Evolutionary conservation across 768 basidiomycete genomes (phyloP).

Genomic region (Tricholoma flavovirens): DNA sequence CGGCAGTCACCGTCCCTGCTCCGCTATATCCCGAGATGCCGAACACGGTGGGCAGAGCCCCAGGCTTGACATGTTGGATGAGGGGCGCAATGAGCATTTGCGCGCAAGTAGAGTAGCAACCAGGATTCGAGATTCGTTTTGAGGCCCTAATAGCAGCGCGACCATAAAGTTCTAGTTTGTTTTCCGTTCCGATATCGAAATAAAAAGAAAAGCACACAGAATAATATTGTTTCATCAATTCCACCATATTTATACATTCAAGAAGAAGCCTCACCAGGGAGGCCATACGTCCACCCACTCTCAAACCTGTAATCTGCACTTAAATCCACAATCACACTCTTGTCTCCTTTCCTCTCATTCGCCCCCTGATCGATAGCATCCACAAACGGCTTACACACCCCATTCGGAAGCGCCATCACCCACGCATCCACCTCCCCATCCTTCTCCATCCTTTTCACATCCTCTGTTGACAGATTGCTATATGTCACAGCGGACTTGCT

Average conservation of each 20-base stretch:
- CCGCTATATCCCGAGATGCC: conserved; percentile 94
- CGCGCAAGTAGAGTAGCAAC: conserved; percentile 92
- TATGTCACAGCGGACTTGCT: conserved; percentile 70
- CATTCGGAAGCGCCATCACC: conserved; percentile 99
- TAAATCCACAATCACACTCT: conserved; percentile 85
- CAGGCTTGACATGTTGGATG: conserved; percentile 58
- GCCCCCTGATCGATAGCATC: conserved; percentile 85
- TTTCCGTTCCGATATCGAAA: conserved; percentile 9
- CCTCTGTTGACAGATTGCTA: conserved; percentile 69
- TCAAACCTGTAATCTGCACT: conserved; percentile 96
- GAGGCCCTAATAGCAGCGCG: conserved; percentile 62
- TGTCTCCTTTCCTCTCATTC: conserved; percentile 43
- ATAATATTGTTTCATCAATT: conserved; percentile 20
- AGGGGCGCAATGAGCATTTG: conserved; percentile 92
- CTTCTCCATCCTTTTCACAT: conserved; percentile 88
- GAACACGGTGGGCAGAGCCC: conserved; percentile 76
- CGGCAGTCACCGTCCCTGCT: conserved; percentile 79
- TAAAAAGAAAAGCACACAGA: conserved; percentile 23
- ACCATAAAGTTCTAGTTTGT: conserved; percentile 73
- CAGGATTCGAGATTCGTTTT: conserved; percentile 92
- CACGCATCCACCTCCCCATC: conserved; percentile 91
- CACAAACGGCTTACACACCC: conserved; percentile 93
- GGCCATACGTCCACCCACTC: conserved; percentile 92
- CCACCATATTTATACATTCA: conserved; percentile 23
- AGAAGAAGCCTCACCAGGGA: conserved; percentile 83